Evolutionary conservation across 2,329 filamentous ascomycete species (phyloP).

Genomic region (Fusarium buharicum): DNA sequence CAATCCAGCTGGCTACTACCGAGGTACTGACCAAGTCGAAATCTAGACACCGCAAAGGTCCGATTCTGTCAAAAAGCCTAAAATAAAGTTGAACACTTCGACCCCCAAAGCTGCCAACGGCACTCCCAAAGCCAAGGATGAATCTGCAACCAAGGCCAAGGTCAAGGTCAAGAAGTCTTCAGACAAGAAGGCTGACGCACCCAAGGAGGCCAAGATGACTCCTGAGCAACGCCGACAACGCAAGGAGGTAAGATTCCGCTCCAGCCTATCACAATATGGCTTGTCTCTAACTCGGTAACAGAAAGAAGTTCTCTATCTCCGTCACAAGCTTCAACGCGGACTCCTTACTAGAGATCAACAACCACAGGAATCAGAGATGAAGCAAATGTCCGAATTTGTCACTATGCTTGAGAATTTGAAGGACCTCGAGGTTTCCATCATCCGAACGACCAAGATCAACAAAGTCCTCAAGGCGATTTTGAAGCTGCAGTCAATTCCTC

Average conservation of each 20-base stretch:
- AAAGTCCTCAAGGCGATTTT: conserved; percentile 96
- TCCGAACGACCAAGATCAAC: conserved; percentile 94
- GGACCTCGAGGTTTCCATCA: conserved; percentile 89
- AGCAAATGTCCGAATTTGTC: conserved; percentile 79
- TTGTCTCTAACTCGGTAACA: conserved; percentile 54
- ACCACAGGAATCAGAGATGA: conserved; percentile 88
- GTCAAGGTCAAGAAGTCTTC: conserved; percentile 65
- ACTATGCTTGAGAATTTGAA: conserved; percentile 81
- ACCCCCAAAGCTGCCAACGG: conserved; percentile 33
- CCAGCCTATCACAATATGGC: background rate
- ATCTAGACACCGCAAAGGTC: conserved; percentile 65
- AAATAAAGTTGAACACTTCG: conserved; percentile 71
- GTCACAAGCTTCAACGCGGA: conserved; percentile 94
- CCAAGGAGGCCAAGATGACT: conserved; percentile 68
- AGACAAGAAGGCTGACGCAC: conserved; percentile 65
- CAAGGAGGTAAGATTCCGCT: conserved; percentile 63
- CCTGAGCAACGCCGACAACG: conserved; percentile 67
- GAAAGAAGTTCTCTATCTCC: conserved; percentile 88
- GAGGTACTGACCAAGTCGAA: conserved; percentile 24
- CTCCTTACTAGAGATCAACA: conserved; percentile 85
- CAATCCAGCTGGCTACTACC: background rate
- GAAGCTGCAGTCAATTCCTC: conserved; percentile 85
- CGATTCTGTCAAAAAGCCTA: conserved; percentile 74
- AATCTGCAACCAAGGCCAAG: conserved; percentile 64
- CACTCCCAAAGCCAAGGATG: conserved; percentile 63